Evolutionary conservation across 2,329 filamentous ascomycete genomes (phyloP), one percentile per base, ranked within the genome.

Genomic region (Apiospora sp.): DNA sequence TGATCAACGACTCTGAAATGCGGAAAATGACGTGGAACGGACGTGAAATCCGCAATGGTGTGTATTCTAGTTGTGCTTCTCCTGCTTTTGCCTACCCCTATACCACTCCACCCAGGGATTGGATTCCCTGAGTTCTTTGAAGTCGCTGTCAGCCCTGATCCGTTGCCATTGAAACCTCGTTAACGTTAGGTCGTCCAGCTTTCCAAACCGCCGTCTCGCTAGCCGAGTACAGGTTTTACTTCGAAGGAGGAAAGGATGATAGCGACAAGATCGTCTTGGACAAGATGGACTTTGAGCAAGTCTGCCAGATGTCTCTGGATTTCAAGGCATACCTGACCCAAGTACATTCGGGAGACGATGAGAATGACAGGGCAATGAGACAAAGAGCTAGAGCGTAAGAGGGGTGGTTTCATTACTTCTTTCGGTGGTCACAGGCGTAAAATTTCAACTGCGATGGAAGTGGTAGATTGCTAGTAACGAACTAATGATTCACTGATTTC

Each of bases 21-120:
- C 43, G 43, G 34, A 48, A 46, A 70, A 48, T 72, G 12, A 43
- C 68, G 5, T 75, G 73, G 73, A 75, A 75, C 58, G 72, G 73
- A 14, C 72, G 73, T 7, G 67, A 74, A 58, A 75, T 75, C 46
- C 70, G 73, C 22, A 49, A 58, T 27, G 51, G 51, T 58, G 3
- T 5, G 51, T 58, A 6, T 3, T 10, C 27, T 3, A 13, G n/a
- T 12, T 2, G 12, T 51, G 13, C 6, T 51, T n/a, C 2, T n/a
- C 13, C 3, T 2, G 24, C n/a, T 8, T 10, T 13, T 51, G n/a
- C 1, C n/a, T 12, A 51, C 37, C 37, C 2, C 37, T 37, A 37
- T 37, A 5, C 37, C 3, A 37, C 37, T 37, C 10, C 4, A 37
- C 37, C 10, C 10, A 8, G 37, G 37, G 37, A 37, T 3, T 37